Evolutionary conservation across 495 filamentous ascomycete genomes (phyloP), one percentile per base, ranked within the genome.

Genomic region (Penicillium riverlandense): DNA sequence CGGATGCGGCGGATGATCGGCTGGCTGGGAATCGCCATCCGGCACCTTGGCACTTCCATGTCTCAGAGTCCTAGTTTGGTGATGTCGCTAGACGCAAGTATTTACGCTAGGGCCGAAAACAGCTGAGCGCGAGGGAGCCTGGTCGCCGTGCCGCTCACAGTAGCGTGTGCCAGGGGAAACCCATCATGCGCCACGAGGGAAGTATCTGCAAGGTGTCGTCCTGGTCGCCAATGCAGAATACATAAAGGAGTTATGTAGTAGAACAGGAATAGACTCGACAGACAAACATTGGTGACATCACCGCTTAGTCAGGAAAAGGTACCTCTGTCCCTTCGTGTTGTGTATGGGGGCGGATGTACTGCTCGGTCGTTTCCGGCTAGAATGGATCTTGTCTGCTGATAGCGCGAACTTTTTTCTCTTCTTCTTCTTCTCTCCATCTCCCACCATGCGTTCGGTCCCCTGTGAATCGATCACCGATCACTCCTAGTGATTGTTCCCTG

Each of bases 351-450:
- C 38, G 40, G 45, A 55, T 37, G 52, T 58, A 58, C 55, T 52
- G n/a, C 35, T 34, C 53, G 47, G 52, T 59, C 48, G 50, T 59
- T 59, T 59, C 56, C 56, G 56, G 53, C 37, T 35, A 39, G 14
- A 37, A 37, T 12, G 33, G 40, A 49, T 39, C 45, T 46, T 42
- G 46, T 41, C 43, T 49, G 42, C 15, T 13, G 22, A 32, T 32
- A 28, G 45, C 41, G 38, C 35, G 13, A 39, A n/a, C n/a, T n/a
- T n/a, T 29, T 34, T 29, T 34, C 11, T 45, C 16, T 32, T 48
- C 16, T 33, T 31, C 11, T 16, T 12, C 29, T 40, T 16, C 40
- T 37, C 37, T 29, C 41, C 29, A 11, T 38, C 8, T 33, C 8
- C 27, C 33, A 31, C 7, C 32, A 12, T 34, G 9, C 3, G n/a